Evolutionary conservation across 306 rosid species (phyloP).

Genomic region (Lithocarpus polystachyus): DNA sequence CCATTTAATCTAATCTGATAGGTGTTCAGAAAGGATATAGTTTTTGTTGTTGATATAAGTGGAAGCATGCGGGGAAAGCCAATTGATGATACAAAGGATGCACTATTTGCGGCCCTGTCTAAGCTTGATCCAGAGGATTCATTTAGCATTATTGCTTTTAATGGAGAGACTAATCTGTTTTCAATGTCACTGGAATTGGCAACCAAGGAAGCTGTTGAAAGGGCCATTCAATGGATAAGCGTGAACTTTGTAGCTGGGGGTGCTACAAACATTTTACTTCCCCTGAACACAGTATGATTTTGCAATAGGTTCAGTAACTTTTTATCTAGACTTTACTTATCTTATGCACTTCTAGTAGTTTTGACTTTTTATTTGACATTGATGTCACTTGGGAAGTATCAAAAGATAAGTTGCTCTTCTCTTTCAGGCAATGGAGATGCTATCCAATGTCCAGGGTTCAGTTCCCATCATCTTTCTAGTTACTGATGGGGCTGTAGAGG

Average conservation of each 20-base stretch:
- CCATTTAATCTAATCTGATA: constrained; percentile 32
- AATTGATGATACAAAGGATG: constrained; percentile 59
- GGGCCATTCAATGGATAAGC: constrained; percentile 73
- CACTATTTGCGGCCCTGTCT: constrained; percentile 60
- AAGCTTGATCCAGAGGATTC: constrained; percentile 71
- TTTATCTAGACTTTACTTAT: neutral
- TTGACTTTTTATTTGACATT: constrained; percentile 1
- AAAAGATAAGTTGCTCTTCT: constrained; percentile 7
- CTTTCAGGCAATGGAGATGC: constrained; percentile 77
- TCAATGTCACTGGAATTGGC: constrained; percentile 76
- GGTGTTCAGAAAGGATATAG: constrained; percentile 74
- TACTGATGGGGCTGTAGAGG: constrained; percentile 92
- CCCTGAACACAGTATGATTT: constrained; percentile 57
- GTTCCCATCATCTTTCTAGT: constrained; percentile 77
- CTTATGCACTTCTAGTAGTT: neutral
- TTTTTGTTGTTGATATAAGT: constrained; percentile 79
- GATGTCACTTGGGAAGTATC: constrained; percentile 9
- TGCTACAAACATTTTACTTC: constrained; percentile 62
- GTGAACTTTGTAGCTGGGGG: constrained; percentile 63
- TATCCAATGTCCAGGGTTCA: constrained; percentile 50
- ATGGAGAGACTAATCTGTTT: constrained; percentile 59
- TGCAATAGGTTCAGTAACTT: neutral
- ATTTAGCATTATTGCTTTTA: constrained; percentile 82
- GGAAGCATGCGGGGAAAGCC: constrained; percentile 85
- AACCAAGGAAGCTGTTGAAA: constrained; percentile 65